Evolutionary conservation across 176 grass and related monocot genomes (phyloP), one percentile per base, ranked within the genome.

Genomic region (Carex cristatella): DNA sequence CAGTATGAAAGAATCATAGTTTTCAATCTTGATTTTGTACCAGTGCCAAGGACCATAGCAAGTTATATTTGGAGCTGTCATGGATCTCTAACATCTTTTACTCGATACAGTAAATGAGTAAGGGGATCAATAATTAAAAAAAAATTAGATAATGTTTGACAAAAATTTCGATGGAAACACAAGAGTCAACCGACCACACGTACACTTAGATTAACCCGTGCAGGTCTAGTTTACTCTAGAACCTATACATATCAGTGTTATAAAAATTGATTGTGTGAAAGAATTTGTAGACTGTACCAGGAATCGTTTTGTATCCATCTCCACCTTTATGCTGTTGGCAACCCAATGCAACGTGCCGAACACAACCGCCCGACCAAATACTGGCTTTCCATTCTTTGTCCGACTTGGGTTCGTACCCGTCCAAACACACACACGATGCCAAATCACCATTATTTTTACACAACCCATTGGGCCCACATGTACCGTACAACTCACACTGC

Each of bases 321-420:
- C 74, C 86, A 73, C 84, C 78, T 70, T 87, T 61, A 51, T 94
- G 90, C 32, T 62, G n/a, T 85, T 87, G 86, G 79, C 95, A 98
- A 58, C 10, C 68, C 65, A 98, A 84, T 61, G 60, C 84, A 31
- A 82, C 80, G 33, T 28, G 78, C 79, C 95, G 87, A 38, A 79
- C 65, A 44, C 95, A 98, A 53, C 95, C 95, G 55, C 89, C 68
- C 42, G 72, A 90, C 92, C 91, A 91, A 84, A 91, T 91, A 79
- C 92, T 83, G 8, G 48, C 79, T 33, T 83, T 79, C 90, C 89
- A 93, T 69, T 94, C 84, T 60, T 82, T 85, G 23, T 0, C 38
- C 1, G 83, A 85, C 48, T 85, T 87, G 0, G 92, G 90, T 81
- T 54, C 84, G 42, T 93, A 94, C 72, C 95, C 95, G 61, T 75